Evolutionary conservation across 2,329 filamentous ascomycete genomes (phyloP), one percentile per base, ranked within the genome.

Genomic region (Fusarium penzigii): DNA sequence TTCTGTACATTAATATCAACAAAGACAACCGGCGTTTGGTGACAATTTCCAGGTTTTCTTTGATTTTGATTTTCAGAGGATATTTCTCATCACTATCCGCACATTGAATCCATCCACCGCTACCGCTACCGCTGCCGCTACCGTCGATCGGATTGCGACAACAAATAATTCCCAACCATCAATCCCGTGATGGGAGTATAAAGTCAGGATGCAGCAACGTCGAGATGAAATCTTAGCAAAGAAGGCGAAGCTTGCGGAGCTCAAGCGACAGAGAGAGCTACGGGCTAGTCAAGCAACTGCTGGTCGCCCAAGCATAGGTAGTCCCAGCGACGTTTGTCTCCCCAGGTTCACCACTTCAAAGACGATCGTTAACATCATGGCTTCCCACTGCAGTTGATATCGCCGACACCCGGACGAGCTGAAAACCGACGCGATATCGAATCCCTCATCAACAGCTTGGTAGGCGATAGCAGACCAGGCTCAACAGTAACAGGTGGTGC

Each of bases 151-250:
- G n/a, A 16, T 42, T 48, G 39, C 44, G 44, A 51, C 53, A 55
- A 54, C 46, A 32, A 52, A 59, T 52, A 65, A 59, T 57, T 65
- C 51, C 51, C 56, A 49, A 57, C 49, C 44, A 52, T 56, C 53
- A 56, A 65, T 71, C 73, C 70, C 73, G 77, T 70, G 52, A 82
- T 82, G 80, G 75, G 77, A 72, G 67, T 72, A 65, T 68, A 65
- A 65, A 70, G 63, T 68, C 57, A 75, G 67, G 62, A 87, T 88
- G 80, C 85, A 88, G 76, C 87, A 92, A 80, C 88, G 92, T 66
- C 89, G 91, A 78, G 92, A 96, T 79, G 94, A 99, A 79, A 96
- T 99, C 64, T 79, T 94, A 65, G 92, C 92, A 63, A 99, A 99
- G 78, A 93, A 90, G 79, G 93, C 92, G 58, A 97, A 94, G 80